Conservation (phyloP, 225 moss, liverwort and hornwort species). For the Sphagnum tenellum region DNA sequence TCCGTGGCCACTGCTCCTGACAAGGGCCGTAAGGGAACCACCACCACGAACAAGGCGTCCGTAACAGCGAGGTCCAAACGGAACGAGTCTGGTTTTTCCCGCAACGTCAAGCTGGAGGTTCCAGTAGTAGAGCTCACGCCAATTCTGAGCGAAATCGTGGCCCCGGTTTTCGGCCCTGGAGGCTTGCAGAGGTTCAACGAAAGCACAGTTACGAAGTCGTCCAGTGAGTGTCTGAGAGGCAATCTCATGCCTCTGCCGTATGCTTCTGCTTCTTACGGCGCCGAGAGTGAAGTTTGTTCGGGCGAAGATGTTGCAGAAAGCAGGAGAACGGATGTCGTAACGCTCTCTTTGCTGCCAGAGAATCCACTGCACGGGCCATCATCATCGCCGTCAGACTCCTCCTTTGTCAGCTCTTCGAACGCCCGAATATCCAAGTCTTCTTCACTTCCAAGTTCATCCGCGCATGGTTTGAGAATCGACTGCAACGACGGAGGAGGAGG, state of each 20-base stretch:
- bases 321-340: constrained; percentile 43
- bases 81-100: no score
- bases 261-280: constrained; percentile 13
- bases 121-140: constrained; percentile 18
- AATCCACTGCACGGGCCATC: constrained; percentile 33
- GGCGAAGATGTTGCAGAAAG: constrained; percentile 35
- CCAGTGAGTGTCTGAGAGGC: neutral
- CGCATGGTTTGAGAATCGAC: constrained; percentile 15
- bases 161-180: constrained; percentile 41
- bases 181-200: constrained; percentile 46
- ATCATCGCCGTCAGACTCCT: constrained; percentile 4
- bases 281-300: constrained; percentile 67
- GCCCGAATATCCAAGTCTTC: neutral
- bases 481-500: constrained; percentile 7
- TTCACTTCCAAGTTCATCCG: constrained; percentile 9
- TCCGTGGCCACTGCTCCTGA: constrained; percentile 2
- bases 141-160: constrained; percentile 43
- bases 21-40: neutral
- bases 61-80: neutral
- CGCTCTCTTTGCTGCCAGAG: constrained; percentile 67
- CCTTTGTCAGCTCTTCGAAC: neutral
- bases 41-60: neutral
- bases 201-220: constrained; percentile 15
- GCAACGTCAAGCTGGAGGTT: no score
- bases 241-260: constrained; percentile 10